These are phyloP conservation scores for Ogataea neopini DNA, from an alignment of 805 yeast species.

Conservation along the genomic window DNA sequence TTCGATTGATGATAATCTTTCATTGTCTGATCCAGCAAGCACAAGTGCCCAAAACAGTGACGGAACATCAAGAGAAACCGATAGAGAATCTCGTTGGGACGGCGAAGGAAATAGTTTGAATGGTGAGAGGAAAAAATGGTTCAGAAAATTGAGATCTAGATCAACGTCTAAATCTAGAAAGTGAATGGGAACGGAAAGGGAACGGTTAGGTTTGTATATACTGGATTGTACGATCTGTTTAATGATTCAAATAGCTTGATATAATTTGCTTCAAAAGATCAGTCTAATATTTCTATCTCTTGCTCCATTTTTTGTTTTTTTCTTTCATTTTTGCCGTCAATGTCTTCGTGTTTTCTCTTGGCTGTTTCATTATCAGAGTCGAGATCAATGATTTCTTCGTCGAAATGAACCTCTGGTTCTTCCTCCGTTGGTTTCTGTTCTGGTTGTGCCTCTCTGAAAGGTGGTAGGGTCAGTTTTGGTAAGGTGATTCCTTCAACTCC, in stretches of 20 bases:
- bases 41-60: constrained; percentile 10
- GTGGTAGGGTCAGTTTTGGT: constrained; percentile 29
- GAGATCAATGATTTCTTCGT: constrained; percentile 21
- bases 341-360: constrained; percentile 18
- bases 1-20: constrained; percentile 16
- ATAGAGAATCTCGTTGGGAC: constrained; percentile 35
- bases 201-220: not conserved
- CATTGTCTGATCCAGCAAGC: constrained; percentile 4
- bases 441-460: constrained; percentile 21
- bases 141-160: constrained; percentile 42
- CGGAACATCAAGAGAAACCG: constrained; percentile 20
- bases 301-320: constrained; percentile 12
- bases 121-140: constrained; percentile 41
- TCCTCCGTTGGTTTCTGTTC: constrained; percentile 28
- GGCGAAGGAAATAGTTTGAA: constrained; percentile 16
- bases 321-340: constrained; percentile 21
- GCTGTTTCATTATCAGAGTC: constrained; percentile 17
- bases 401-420: constrained; percentile 19
- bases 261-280: not conserved
- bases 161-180: constrained; percentile 26
- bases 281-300: constrained; percentile 10
- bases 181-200: constrained; percentile 4
- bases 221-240: not conserved
- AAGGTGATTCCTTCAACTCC: constrained; percentile 16
- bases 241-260: not conserved